These are phyloP conservation scores for Rhodamnia argentea DNA, from an alignment of 345 rosid genomes.

Conservation along the genomic window DNA sequence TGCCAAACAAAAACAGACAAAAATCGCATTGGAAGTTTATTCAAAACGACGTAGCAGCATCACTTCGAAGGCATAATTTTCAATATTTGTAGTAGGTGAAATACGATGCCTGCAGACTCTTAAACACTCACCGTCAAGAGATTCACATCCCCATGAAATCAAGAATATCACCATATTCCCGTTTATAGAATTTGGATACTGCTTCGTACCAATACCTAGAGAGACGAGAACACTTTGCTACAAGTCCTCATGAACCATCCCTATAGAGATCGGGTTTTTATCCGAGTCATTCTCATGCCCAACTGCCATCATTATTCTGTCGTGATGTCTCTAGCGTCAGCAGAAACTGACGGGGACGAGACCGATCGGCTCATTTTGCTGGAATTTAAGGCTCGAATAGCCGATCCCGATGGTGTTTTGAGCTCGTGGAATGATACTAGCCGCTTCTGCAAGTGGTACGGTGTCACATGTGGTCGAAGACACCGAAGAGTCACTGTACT, in stretches of 20 bases:
- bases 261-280: not conserved
- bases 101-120: no score
- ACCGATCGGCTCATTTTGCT: rapidly evolving
- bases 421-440: not conserved
- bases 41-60: no score
- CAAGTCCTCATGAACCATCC: not conserved
- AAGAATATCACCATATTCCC: no score
- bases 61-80: no score
- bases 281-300: not conserved
- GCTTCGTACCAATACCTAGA: no score
- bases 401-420: not conserved
- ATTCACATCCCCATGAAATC: no score
- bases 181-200: no score
- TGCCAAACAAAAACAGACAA: no score
- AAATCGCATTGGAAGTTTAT: no score
- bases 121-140: no score
- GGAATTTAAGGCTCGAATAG: not conserved
- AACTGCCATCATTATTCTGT: not conserved
- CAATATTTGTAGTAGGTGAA: no score
- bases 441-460: rapidly evolving
- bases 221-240: no score
- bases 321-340: not conserved
- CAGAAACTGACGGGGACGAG: not conserved
- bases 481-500: not conserved
- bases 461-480: not conserved